Conservation (phyloP, 805 yeast species). For the Torulaspora franciscae region DNA sequence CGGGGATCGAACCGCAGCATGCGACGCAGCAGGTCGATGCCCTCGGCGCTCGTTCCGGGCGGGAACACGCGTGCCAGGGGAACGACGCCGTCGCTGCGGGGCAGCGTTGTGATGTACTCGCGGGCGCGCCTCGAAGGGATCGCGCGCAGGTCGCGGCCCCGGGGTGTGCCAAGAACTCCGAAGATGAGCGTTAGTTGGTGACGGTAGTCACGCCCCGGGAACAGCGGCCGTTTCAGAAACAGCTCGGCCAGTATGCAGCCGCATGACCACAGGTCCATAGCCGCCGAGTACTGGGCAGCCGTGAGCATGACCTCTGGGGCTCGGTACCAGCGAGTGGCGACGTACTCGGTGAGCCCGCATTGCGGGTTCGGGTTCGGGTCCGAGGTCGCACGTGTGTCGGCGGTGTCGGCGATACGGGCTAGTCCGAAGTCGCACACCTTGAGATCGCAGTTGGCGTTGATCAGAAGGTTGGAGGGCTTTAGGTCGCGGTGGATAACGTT, state of each 20-base stretch:
- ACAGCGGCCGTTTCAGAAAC: slow-evolving; percentile 77
- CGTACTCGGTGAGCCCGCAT: slow-evolving; percentile 81
- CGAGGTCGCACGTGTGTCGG: not conserved
- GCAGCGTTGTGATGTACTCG: slow-evolving; percentile 78
- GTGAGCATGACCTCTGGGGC: slow-evolving; percentile 98
- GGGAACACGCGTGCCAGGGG: slow-evolving; percentile 38
- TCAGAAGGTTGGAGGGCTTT: slow-evolving; percentile 80
- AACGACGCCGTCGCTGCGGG: slow-evolving; percentile 43
- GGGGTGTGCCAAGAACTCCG: slow-evolving; percentile 84
- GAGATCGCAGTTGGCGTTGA: slow-evolving; percentile 89
- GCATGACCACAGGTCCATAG: slow-evolving; percentile 95
- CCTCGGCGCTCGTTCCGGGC: slow-evolving; percentile 51
- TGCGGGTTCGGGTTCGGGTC: slow-evolving; percentile 17
- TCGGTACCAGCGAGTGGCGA: slow-evolving; percentile 95
- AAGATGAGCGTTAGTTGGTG: slow-evolving; percentile 82
- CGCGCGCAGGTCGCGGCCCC: slow-evolving; percentile 66
- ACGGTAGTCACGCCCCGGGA: slow-evolving; percentile 93
- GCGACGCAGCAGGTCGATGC: slow-evolving; percentile 61
- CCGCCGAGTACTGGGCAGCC: slow-evolving; percentile 87
- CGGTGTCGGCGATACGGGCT: slow-evolving; percentile 45
- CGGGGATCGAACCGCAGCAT: slow-evolving; percentile 79
- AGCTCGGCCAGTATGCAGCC: slow-evolving; percentile 94
- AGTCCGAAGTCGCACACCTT: slow-evolving; percentile 93
- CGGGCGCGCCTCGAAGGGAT: slow-evolving; percentile 80
- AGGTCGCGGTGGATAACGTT: slow-evolving; percentile 90